Evolutionary conservation across 2,329 filamentous ascomycete species (phyloP).

Genomic region (Calonectria pauciramosa): DNA sequence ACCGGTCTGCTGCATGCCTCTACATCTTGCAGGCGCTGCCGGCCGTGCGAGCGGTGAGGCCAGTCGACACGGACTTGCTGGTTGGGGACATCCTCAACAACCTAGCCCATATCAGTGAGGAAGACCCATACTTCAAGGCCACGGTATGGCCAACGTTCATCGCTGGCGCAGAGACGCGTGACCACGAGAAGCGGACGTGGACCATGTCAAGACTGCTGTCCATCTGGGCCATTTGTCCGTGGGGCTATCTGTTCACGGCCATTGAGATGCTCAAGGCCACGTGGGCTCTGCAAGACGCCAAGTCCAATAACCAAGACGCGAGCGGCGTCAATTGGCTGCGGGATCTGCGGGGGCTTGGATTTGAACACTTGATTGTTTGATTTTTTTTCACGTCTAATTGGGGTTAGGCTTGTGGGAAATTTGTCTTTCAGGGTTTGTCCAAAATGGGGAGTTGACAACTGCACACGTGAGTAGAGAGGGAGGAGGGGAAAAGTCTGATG

Average conservation of each 20-base stretch:
- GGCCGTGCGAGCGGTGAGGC: constrained; percentile 51
- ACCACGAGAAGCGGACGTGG: constrained; percentile 63
- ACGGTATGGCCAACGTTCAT: constrained; percentile 73
- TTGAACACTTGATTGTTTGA: constrained; percentile 63
- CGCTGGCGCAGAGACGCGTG: constrained; percentile 67
- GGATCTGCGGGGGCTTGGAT: constrained; percentile 58
- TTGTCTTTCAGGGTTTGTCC: constrained; percentile 1
- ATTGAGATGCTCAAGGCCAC: constrained; percentile 64
- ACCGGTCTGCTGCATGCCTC: constrained; percentile 61
- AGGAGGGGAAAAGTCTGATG: neutral
- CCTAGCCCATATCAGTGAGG: constrained; percentile 61
- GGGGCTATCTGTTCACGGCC: constrained; percentile 65
- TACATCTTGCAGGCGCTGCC: constrained; percentile 62
- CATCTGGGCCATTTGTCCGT: constrained; percentile 61
- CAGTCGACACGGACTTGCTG: constrained; percentile 59
- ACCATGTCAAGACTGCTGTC: constrained; percentile 62
- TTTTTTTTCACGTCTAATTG: constrained; percentile 19
- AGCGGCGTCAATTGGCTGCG: constrained; percentile 56
- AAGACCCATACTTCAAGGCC: constrained; percentile 69
- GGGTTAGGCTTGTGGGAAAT: constrained; percentile 17
- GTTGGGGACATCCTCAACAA: constrained; percentile 65
- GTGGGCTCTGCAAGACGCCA: constrained; percentile 59
- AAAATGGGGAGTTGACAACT: neutral
- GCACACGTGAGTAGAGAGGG: neutral
- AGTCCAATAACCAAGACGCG: constrained; percentile 31